phyloP scores from a whole-genome alignment of 139 green algal genomes.

The Chlamydomonas urium region DNA sequence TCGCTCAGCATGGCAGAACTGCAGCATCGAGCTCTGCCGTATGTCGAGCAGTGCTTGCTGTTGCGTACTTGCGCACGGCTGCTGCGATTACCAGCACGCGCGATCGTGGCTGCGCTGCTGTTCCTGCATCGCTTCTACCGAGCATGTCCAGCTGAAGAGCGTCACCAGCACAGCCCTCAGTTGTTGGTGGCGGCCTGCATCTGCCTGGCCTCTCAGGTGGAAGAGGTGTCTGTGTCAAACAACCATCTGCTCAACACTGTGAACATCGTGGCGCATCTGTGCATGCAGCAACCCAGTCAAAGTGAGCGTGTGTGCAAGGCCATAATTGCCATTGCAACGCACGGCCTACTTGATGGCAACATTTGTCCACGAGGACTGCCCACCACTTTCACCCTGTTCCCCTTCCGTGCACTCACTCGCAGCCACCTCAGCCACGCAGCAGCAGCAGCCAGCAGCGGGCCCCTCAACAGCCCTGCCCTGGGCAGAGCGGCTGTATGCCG shows the following conservation, averaged over 20 bases:
- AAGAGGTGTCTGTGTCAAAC: conserved; percentile 5
- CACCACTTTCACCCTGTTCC: not conserved
- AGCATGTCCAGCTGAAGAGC: not conserved
- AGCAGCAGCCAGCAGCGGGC: not conserved
- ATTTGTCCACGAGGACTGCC: not conserved
- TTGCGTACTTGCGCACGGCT: not conserved
- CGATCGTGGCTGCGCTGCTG: not conserved
- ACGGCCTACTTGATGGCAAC: not conserved
- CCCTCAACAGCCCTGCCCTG: not conserved
- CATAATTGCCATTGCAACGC: too few species aligned
- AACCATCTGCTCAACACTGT: not conserved
- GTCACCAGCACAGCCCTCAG: not conserved
- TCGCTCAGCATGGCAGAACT: too few species aligned
- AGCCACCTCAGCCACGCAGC: not conserved
- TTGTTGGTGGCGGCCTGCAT: not conserved
- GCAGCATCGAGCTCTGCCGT: too few species aligned
- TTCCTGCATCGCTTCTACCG: not conserved
- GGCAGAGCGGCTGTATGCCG: too few species aligned
- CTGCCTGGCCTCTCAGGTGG: not conserved
- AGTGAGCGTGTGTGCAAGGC: too few species aligned
- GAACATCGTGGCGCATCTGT: not conserved
- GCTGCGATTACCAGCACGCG: not conserved
- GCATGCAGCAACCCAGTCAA: too few species aligned
- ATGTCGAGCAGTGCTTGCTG: too few species aligned
- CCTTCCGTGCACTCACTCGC: too few species aligned